Evolutionary conservation across 208 protist species (phyloP), one percentile per base, ranked within the genome.

Genomic region (Crithidia mellificae): DNA sequence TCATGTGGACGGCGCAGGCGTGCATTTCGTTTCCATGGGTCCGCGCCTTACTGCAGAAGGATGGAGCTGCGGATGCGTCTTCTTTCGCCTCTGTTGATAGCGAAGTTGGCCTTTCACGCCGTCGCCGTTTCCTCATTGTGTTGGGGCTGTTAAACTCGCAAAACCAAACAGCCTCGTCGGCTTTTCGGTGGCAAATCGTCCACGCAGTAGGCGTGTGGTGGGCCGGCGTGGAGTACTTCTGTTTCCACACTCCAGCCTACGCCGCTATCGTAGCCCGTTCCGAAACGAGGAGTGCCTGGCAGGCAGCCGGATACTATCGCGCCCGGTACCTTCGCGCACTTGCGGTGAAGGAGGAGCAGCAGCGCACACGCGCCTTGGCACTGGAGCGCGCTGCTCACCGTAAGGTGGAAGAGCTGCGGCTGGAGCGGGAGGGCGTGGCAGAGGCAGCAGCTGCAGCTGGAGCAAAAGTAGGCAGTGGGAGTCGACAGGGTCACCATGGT

Each of bases 151-250:
- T 62, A 30, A 22, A 46, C 24, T 46, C 63, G 1, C 29, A 47
- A 30, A 47, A 27, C 15, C 29, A 49, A 8, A n/a, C 54, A 43
- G n/a, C 44, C 17, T 14, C 25, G 6, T 12, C 39, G 24, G 51
- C 15, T 2, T n/a, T 14, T 4, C 22, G 27, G 22, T 76, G 70
- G 70, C 36, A 39, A 14, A 32, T 70, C 22, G 27, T 39, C 7
- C 24, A 41, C 1, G 70, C 54, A 29, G 30, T 76, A 2, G 63
- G 70, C 15, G 36, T 76, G 29, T 76, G 70, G 70, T 70, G 62
- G 62, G 70, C 70, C 11, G 70, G 55, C 0, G 44, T 51, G 17
- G 70, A 76, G 70, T 46, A 29, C n/a, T 8, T 69, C 17, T 76
- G 63, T 55, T 30, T 61, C 24, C 46, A 61, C 38, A 46, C 63